These are phyloP conservation scores for Eimeria nieschulzi DNA, from an alignment of 169 alveolate genomes.

Conservation along the genomic window DNA sequence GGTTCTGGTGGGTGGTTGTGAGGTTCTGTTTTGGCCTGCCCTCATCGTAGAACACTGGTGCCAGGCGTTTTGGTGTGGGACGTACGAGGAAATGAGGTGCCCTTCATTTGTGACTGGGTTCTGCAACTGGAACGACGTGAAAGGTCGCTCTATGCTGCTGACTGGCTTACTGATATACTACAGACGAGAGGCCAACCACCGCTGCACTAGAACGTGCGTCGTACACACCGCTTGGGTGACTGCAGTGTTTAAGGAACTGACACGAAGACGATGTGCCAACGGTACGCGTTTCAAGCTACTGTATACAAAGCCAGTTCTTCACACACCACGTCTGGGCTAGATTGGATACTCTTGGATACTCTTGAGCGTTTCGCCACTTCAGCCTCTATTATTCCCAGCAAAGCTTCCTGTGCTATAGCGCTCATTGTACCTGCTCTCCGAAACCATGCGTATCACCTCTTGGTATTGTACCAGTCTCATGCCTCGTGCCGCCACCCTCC, in stretches of 20 bases:
- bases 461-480: background rate
- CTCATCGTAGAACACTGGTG: conserved; percentile 74
- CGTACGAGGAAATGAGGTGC: conserved; percentile 70
- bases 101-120: conserved; percentile 58
- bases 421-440: no score
- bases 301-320: no score
- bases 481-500: conserved; percentile 48
- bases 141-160: conserved; percentile 55
- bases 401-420: no score
- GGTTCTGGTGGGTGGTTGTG: background rate
- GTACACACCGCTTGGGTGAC: background rate
- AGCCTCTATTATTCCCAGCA: no score
- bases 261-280: no score
- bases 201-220: background rate
- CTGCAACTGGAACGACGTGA: conserved; percentile 64
- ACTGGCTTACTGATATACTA: conserved; percentile 31
- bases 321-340: no score
- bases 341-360: no score
- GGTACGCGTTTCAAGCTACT: no score
- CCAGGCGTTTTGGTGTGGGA: conserved; percentile 71
- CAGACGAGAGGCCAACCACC: conserved; percentile 54
- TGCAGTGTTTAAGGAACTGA: no score
- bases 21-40: background rate
- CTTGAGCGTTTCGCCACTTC: no score
- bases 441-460: no score